Percentiles rank a stretch among this genome's conserved stretches.
Conservation (phyloP, 495 filamentous ascomycete species). For the Pseudomonodictys pantanalensis region DNA sequence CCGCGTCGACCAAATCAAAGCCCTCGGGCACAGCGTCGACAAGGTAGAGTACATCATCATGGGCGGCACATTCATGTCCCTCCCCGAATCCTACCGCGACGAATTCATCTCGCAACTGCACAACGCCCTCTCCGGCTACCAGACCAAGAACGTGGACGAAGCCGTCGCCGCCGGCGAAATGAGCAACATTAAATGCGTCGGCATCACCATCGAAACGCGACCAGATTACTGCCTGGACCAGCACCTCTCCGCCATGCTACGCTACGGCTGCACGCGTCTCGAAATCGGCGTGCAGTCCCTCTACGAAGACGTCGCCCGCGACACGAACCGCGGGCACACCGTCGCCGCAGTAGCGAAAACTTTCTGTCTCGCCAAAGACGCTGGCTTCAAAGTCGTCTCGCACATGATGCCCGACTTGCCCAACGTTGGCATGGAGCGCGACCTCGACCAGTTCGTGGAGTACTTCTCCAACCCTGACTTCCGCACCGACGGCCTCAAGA, state of each 20-base stretch:
- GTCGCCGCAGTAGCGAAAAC: conserved; percentile 92
- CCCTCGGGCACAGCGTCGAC: conserved; percentile 91
- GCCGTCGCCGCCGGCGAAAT: conserved; percentile 87
- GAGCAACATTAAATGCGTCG: conserved; percentile 94
- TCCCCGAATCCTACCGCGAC: conserved; percentile 82
- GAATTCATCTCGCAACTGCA: conserved; percentile 93
- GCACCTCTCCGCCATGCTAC: conserved; percentile 89
- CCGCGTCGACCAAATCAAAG: conserved; percentile 92
- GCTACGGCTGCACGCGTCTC: conserved; percentile 91
- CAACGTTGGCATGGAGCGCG: conserved; percentile 97
- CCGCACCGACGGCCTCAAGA: conserved; percentile 96
- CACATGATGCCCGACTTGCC: conserved; percentile 99
- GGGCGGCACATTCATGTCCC: conserved; percentile 98
- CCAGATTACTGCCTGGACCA: conserved; percentile 94
- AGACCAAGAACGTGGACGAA: conserved; percentile 88
- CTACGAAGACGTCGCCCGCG: conserved; percentile 96
- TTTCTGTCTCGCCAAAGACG: conserved; percentile 91
- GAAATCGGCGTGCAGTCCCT: conserved; percentile 95
- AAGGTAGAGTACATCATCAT: conserved; percentile 99
- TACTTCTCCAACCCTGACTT: conserved; percentile 97
- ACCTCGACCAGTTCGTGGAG: conserved; percentile 92
- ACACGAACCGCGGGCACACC: conserved; percentile 96
- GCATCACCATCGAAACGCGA: conserved; percentile 96
- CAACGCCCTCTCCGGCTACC: conserved; percentile 92
- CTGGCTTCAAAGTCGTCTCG: conserved; percentile 96